Evolutionary conservation across 306 rosid species (phyloP).

Genomic region (Cicer arietinum): DNA sequence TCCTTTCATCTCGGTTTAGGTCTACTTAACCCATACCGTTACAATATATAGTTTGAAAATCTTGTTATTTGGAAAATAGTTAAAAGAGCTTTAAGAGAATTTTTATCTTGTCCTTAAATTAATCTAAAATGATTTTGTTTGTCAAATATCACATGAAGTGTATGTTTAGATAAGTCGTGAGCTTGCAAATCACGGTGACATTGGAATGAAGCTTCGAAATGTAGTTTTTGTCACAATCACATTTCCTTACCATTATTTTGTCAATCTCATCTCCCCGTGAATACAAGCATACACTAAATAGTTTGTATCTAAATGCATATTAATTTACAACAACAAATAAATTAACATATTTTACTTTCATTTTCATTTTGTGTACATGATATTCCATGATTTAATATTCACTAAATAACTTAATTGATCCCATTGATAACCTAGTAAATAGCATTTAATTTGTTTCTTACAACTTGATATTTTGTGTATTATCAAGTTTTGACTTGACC

Average conservation of each 20-base stretch:
- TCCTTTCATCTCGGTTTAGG: too few relatives aligned
- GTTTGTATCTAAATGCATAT: neutral
- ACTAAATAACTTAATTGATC: slow-evolving; percentile 29
- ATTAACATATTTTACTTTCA: neutral
- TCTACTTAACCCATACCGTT: too few relatives aligned
- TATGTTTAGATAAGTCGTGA: too few relatives aligned
- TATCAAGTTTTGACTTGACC: slow-evolving; percentile 47
- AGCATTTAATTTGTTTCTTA: slow-evolving; percentile 5
- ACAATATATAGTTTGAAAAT: too few relatives aligned
- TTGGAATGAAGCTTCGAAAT: too few relatives aligned
- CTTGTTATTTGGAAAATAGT: too few relatives aligned
- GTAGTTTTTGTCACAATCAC: too few relatives aligned
- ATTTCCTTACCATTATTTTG: too few relatives aligned
- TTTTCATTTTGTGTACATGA: slow-evolving; percentile 1
- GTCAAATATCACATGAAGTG: neutral
- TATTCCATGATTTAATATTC: slow-evolving; percentile 21
- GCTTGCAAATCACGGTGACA: too few relatives aligned
- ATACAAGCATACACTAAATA: neutral
- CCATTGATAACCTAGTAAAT: slow-evolving; percentile 3
- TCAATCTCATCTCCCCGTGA: neutral
- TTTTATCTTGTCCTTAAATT: too few relatives aligned
- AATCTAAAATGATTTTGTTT: neutral
- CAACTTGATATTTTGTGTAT: slow-evolving; percentile 15
- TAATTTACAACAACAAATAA: neutral
- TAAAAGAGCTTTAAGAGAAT: too few relatives aligned